These are phyloP conservation scores for Cercospora sesami DNA, from an alignment of 2,329 filamentous ascomycete genomes.

Conservation along the genomic window DNA sequence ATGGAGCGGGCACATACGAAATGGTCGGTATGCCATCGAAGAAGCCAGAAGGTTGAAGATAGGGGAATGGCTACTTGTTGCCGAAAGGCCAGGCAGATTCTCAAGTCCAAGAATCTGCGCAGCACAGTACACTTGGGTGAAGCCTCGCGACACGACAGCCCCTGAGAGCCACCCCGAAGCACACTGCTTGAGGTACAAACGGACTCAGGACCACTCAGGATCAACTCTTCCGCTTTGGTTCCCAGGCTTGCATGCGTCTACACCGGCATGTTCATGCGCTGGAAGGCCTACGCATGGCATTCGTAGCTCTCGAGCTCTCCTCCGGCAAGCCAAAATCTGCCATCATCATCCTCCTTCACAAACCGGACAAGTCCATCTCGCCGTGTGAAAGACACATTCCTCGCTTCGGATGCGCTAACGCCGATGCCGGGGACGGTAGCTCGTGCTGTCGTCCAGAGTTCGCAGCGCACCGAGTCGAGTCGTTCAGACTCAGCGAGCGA, in stretches of 20 bases:
- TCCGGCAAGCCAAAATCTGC: slow-evolving; percentile 38
- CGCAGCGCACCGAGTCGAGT: slow-evolving; percentile 30
- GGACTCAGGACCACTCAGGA: background rate
- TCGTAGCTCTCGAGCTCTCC: slow-evolving; percentile 41
- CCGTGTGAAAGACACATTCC: slow-evolving; percentile 33
- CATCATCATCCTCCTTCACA: slow-evolving; percentile 28
- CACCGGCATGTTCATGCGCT: background rate
- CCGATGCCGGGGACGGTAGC: background rate
- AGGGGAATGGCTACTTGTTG: background rate
- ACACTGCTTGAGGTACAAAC: background rate
- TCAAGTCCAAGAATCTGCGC: background rate
- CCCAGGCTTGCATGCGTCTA: background rate
- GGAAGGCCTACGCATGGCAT: slow-evolving; percentile 28
- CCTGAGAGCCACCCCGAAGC: background rate
- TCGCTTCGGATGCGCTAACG: slow-evolving; percentile 2
- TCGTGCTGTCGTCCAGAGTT: slow-evolving; percentile 19
- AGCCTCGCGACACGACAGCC: background rate
- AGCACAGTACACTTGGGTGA: background rate
- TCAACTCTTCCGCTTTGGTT: background rate
- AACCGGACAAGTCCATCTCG: slow-evolving; percentile 39
- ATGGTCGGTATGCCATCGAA: slow-evolving; percentile 48
- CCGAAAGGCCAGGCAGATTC: background rate
- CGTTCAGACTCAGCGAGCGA: slow-evolving; percentile 27
- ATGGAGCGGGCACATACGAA: slow-evolving; percentile 51
- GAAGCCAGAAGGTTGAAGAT: slow-evolving; percentile 13